phyloP scores from a whole-genome alignment of 2,329 filamentous ascomycete species.

The Colletotrichum tamarilloi region DNA sequence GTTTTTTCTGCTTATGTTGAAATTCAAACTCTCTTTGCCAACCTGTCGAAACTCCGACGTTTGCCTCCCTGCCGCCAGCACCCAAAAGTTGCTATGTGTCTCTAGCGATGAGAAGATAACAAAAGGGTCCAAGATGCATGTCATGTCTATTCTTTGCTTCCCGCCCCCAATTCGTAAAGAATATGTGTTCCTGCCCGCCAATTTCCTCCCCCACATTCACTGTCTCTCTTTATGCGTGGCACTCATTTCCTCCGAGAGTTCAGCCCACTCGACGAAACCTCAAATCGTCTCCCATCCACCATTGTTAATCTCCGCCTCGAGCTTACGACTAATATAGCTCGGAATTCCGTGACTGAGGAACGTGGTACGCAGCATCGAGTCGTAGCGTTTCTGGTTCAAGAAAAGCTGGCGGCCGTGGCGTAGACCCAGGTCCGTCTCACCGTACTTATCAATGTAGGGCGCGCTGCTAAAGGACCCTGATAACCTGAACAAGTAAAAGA shows the following conservation, averaged over 20 bases:
- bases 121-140: background rate
- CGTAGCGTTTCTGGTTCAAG: conserved; percentile 93
- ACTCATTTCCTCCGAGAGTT: background rate
- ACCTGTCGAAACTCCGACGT: conserved; percentile 1
- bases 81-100: background rate
- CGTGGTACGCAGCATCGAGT: conserved; percentile 84
- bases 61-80: background rate
- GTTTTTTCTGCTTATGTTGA: background rate
- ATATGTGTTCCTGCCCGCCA: background rate
- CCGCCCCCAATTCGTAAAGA: background rate
- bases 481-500: conserved; percentile 84
- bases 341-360: conserved; percentile 91
- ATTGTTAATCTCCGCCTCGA: conserved; percentile 96
- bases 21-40: background rate
- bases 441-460: conserved; percentile 95
- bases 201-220: no score
- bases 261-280: conserved; percentile 23
- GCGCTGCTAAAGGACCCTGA: conserved; percentile 88
- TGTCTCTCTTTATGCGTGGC: background rate
- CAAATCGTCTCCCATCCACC: conserved; percentile 94
- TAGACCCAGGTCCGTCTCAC: conserved; percentile 93
- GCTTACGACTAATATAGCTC: conserved; percentile 86
- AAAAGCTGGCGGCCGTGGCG: conserved; percentile 89
- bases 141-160: background rate
- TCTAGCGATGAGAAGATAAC: background rate